A percentile compares a stretch with the other conserved stretches of the same genome.
Conservation (phyloP, 768 basidiomycete species). For the Exidia glandulosa region DNA sequence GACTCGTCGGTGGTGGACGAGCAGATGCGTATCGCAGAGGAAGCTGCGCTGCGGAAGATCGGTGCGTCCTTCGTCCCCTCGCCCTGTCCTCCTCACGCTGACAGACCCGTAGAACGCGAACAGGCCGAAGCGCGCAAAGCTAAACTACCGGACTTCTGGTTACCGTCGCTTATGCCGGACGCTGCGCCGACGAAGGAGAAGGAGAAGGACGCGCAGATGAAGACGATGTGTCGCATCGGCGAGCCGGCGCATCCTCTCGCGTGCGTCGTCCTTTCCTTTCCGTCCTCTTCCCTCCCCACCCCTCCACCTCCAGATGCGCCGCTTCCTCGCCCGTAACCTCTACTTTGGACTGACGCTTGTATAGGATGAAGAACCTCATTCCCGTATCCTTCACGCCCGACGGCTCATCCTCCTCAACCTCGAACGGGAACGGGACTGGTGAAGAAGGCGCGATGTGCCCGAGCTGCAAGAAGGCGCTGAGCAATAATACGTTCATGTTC, state of each 20-base stretch:
- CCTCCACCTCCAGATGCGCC: conserved; percentile 63
- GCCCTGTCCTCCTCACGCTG: not conserved
- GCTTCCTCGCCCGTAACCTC: not conserved
- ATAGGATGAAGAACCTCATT: conserved; percentile 64
- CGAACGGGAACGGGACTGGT: conserved; percentile 14
- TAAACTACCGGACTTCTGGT: conserved; percentile 96
- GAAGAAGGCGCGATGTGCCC: conserved; percentile 71
- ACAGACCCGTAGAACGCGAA: too few species aligned
- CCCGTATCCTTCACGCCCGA: conserved; percentile 67
- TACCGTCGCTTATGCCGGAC: conserved; percentile 85
- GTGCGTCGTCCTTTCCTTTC: conserved; percentile 35
- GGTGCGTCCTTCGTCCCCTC: conserved; percentile 27
- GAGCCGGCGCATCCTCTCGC: conserved; percentile 64
- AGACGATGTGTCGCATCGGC: conserved; percentile 81
- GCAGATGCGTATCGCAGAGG: conserved; percentile 74
- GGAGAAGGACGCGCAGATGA: conserved; percentile 70
- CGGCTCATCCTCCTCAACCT: conserved; percentile 7
- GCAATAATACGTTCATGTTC: conserved; percentile 63
- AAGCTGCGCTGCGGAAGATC: conserved; percentile 71
- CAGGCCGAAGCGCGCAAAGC: conserved; percentile 66
- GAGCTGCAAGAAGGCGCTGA: conserved; percentile 75
- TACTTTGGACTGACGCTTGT: not conserved
- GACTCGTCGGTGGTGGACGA: conserved; percentile 59
- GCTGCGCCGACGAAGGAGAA: conserved; percentile 50
- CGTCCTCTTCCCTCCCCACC: conserved; percentile 41